Evolutionary conservation across 768 basidiomycete genomes (phyloP).

Genomic region (Nidularia sp.): DNA sequence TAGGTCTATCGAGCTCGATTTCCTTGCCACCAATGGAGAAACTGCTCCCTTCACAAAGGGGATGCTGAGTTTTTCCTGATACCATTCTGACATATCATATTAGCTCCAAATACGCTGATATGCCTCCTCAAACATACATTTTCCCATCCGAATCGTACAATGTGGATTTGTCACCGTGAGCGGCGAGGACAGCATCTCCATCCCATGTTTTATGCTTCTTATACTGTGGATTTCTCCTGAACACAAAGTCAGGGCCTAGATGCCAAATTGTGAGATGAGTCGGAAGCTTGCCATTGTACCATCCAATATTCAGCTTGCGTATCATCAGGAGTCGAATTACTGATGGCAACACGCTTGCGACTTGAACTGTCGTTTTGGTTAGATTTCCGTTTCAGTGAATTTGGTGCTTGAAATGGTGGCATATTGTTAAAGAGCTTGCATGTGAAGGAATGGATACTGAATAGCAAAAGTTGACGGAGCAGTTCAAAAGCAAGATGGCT

Average conservation of each 20-base stretch:
- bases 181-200: constrained; percentile 67
- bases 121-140: constrained; percentile 53
- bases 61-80: constrained; percentile 40
- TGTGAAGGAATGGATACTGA: not conserved
- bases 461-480: not conserved
- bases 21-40: constrained; percentile 50
- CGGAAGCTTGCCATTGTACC: constrained; percentile 68
- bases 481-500: too few relatives aligned
- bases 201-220: constrained; percentile 94
- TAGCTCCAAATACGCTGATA: too few relatives aligned
- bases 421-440: not conserved
- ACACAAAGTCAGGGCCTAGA: not conserved
- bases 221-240: constrained; percentile 62
- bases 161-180: constrained; percentile 38
- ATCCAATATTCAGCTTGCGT: constrained; percentile 52
- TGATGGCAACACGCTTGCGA: constrained; percentile 26
- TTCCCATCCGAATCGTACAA: constrained; percentile 64
- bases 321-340: not conserved
- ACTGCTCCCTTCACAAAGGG: constrained; percentile 33
- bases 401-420: constrained; percentile 11
- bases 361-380: constrained; percentile 18
- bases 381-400: constrained; percentile 28
- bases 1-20: constrained; percentile 56
- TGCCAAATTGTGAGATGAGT: not conserved
- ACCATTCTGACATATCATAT: constrained; percentile 46